Conservation (phyloP, 2,329 filamentous ascomycete species). For the Geosmithia flava region DNA sequence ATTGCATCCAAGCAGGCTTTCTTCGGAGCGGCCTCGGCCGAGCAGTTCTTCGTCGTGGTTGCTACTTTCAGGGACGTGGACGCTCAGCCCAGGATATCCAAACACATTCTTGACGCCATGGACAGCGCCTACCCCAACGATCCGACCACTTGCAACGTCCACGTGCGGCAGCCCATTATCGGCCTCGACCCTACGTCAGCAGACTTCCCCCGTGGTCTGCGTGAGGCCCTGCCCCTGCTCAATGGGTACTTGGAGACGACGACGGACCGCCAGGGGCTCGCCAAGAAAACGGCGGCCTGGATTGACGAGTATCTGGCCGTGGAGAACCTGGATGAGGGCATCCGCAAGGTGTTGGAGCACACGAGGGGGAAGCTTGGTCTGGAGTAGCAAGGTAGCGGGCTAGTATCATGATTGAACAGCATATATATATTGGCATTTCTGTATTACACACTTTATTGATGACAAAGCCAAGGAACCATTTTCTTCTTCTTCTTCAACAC, state of each 20-base stretch:
- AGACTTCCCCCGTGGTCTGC: conserved; percentile 62
- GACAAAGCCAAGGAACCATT: no score
- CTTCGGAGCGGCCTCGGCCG: conserved; percentile 51
- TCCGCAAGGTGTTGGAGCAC: conserved; percentile 42
- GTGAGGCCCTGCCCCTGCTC: conserved; percentile 50
- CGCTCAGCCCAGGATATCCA: conserved; percentile 52
- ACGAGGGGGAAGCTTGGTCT: conserved; percentile 20
- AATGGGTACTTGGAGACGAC: conserved; percentile 34
- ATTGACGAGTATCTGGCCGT: conserved; percentile 36
- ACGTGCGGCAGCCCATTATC: conserved; percentile 58
- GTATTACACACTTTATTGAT: no score
- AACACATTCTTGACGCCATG: conserved; percentile 61
- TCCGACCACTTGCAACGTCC: conserved; percentile 55
- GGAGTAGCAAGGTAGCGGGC: not conserved
- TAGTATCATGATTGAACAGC: no score
- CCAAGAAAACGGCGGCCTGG: conserved; percentile 39
- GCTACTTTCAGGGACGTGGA: conserved; percentile 54
- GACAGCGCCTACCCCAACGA: conserved; percentile 44
- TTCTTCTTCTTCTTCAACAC: no score
- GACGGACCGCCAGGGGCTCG: conserved; percentile 30
- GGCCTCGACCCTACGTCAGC: conserved; percentile 50
- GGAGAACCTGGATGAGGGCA: conserved; percentile 39
- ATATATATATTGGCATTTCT: no score
- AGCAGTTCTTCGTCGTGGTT: conserved; percentile 73
- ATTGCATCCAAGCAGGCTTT: conserved; percentile 69